phyloP scores from a whole-genome alignment of 208 protist species.

The Leishmania gerbilli region DNA sequence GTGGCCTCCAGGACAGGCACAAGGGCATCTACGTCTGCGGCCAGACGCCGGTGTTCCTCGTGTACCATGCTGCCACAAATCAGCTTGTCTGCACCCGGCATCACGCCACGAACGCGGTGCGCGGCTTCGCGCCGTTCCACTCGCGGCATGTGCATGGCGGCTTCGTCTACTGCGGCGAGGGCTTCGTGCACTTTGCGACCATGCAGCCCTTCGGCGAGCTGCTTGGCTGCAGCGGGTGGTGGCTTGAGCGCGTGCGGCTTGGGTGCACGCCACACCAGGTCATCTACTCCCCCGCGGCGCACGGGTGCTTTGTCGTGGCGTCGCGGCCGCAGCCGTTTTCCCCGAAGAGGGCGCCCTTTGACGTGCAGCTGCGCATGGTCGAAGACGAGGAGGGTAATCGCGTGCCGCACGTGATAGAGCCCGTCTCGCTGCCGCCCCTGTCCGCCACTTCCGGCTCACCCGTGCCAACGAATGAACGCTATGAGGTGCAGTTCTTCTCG shows the following conservation, averaged over 20 bases:
- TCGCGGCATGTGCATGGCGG: conserved; percentile 50
- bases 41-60: conserved; percentile 78
- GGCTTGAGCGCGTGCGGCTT: conserved; percentile 67
- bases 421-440: conserved; percentile 42
- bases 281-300: conserved; percentile 70
- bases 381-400: conserved; percentile 64
- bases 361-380: conserved; percentile 69
- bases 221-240: conserved; percentile 54
- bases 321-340: conserved; percentile 67
- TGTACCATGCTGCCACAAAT: conserved; percentile 53
- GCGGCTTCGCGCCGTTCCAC: conserved; percentile 77
- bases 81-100: conserved; percentile 70
- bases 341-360: conserved; percentile 74
- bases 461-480: conserved; percentile 74
- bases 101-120: conserved; percentile 52
- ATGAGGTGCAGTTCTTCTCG: conserved; percentile 63
- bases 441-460: conserved; percentile 45
- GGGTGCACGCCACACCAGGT: conserved; percentile 80
- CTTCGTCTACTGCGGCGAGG: conserved; percentile 84
- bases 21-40: conserved; percentile 86
- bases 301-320: conserved; percentile 74
- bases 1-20: conserved; percentile 35
- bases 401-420: conserved; percentile 43
- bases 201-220: conserved; percentile 62
- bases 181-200: conserved; percentile 78